phyloP scores from a whole-genome alignment of 345 rosid genomes.

The Eucalyptus paniculata region DNA sequence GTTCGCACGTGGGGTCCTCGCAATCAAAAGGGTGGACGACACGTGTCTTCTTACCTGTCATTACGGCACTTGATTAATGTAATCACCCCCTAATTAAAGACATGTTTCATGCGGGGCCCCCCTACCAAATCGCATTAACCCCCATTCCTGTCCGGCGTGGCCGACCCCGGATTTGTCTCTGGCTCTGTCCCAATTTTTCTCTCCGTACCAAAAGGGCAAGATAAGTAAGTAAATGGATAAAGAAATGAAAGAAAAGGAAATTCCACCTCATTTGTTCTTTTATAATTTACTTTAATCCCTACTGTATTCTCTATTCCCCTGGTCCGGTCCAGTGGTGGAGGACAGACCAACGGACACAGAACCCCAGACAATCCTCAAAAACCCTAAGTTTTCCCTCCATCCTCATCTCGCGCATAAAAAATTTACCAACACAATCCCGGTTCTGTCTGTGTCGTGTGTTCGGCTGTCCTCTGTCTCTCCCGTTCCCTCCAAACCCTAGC shows the following conservation, averaged over 20 bases:
- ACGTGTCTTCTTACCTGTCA: neutral
- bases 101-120: neutral
- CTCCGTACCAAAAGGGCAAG: neutral
- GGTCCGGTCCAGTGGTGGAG: neutral
- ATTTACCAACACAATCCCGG: neutral
- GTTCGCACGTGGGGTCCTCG: neutral
- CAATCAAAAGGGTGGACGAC: neutral
- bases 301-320: neutral
- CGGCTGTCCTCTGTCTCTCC: neutral
- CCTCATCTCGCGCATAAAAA: neutral
- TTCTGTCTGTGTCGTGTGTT: neutral
- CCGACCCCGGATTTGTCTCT: neutral
- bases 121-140: neutral
- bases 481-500: neutral
- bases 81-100: neutral
- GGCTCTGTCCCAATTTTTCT: neutral
- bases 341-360: neutral
- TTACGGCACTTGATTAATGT: neutral
- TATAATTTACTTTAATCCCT: neutral
- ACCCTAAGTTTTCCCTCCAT: neutral
- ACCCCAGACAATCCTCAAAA: neutral
- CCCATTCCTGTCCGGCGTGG: neutral
- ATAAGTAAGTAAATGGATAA: neutral
- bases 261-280: neutral
- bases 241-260: neutral